These are phyloP conservation scores for Cladosporium halotolerans DNA, from an alignment of 2,329 filamentous ascomycete genomes.

Conservation along the genomic window DNA sequence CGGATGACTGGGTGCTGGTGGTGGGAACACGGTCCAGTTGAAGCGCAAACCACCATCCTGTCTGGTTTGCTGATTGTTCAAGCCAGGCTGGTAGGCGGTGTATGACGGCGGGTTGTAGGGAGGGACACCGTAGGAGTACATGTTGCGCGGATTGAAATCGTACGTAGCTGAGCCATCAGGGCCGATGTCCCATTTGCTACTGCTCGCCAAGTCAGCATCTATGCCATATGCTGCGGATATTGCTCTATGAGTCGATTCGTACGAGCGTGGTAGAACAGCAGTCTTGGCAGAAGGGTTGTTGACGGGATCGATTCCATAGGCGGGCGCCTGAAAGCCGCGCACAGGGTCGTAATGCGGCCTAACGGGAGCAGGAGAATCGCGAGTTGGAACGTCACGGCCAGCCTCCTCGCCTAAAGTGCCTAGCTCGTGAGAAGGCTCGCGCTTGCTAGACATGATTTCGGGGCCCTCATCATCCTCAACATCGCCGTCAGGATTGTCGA, in stretches of 20 bases:
- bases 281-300: background rate
- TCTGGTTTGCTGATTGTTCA: no score
- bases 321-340: slow-evolving; percentile 16
- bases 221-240: background rate
- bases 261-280: background rate
- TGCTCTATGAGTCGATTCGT: slow-evolving; percentile 11
- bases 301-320: background rate
- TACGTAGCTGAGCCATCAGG: background rate
- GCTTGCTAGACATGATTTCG: slow-evolving; percentile 17
- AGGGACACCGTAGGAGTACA: background rate
- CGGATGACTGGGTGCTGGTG: no score
- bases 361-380: slow-evolving; percentile 5
- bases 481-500: slow-evolving; percentile 17
- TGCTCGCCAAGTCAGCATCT: slow-evolving; percentile 10
- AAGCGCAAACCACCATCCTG: no score
- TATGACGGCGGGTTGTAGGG: no score
- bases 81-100: no score
- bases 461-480: slow-evolving; percentile 16
- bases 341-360: slow-evolving; percentile 25
- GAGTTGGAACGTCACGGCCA: slow-evolving; percentile 10
- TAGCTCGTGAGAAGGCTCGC: slow-evolving; percentile 16
- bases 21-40: no score
- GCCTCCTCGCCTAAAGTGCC: slow-evolving; percentile 10
- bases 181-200: slow-evolving; percentile 6
- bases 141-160: background rate